Percentiles rank a stretch among this genome's conserved stretches.
These are phyloP conservation scores for Backusella tuberculispora DNA, from an alignment of 192 early-diverging fungal species.

Conservation along the genomic window DNA sequence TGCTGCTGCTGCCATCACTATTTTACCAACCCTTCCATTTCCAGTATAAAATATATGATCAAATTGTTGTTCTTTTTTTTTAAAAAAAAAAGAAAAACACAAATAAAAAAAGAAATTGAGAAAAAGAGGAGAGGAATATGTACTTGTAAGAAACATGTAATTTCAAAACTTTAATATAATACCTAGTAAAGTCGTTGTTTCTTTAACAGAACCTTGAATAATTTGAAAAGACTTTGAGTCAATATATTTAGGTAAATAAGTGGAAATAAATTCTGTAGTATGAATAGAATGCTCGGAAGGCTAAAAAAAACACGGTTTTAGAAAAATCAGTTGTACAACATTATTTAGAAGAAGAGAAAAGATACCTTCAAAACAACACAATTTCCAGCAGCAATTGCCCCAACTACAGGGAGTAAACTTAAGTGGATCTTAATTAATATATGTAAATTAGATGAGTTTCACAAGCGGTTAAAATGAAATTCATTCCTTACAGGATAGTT, in stretches of 20 bases:
- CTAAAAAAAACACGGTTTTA: neutral
- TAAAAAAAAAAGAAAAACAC: neutral
- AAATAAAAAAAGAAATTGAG: neutral
- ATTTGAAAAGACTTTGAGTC: slow-evolving; percentile 69
- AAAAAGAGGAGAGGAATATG: neutral
- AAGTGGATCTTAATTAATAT: slow-evolving; percentile 17
- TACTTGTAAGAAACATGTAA: too few relatives aligned
- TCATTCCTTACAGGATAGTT: slow-evolving; percentile 52
- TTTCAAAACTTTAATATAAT: slow-evolving; percentile 65
- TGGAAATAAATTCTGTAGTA: slow-evolving; percentile 62
- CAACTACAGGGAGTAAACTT: slow-evolving; percentile 58
- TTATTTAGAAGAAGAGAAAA: neutral
- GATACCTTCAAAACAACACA: slow-evolving; percentile 63
- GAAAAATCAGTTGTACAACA: neutral
- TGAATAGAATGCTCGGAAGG: slow-evolving; percentile 82
- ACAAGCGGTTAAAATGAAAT: neutral
- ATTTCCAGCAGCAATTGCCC: slow-evolving; percentile 95
- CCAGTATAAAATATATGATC: slow-evolving; percentile 97
- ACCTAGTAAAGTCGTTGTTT: slow-evolving; percentile 74
- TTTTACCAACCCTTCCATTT: slow-evolving; percentile 75
- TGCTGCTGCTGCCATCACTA: slow-evolving; percentile 84
- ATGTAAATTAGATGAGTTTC: neutral
- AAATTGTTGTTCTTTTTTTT: slow-evolving; percentile 49
- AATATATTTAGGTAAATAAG: slow-evolving; percentile 73
- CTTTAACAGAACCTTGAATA: slow-evolving; percentile 76